phyloP scores from a whole-genome alignment of 768 basidiomycete species.

The Termitomyces sp. region DNA sequence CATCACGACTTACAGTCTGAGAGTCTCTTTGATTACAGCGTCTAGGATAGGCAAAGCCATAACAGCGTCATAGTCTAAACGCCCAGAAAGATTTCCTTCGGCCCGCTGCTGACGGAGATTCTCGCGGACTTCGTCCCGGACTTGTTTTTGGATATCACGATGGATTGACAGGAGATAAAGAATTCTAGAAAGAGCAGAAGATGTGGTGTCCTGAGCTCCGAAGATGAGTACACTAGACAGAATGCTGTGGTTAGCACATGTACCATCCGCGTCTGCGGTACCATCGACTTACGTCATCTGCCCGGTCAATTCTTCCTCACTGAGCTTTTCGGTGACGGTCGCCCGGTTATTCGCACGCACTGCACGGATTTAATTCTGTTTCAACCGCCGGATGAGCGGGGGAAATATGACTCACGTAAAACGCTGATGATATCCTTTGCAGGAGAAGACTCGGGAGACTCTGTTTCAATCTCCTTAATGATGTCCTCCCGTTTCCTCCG shows the following conservation, averaged over 20 bases:
- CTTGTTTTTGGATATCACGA: conserved; percentile 31
- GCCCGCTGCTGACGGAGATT: conserved; percentile 17
- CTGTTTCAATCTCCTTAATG: conserved; percentile 15
- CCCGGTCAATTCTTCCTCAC: conserved; percentile 39
- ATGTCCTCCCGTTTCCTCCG: conserved; percentile 28
- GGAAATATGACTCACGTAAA: conserved; percentile 31
- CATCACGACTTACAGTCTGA: conserved; percentile 30
- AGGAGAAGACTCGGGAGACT: conserved; percentile 17
- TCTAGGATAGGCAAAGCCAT: conserved; percentile 35
- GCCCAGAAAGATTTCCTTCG: conserved; percentile 12
- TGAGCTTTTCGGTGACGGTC: conserved; percentile 28
- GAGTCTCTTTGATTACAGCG: conserved; percentile 42
- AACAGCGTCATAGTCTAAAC: conserved; percentile 31
- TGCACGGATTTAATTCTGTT: conserved; percentile 9
- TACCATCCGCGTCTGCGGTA: background rate
- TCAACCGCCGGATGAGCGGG: background rate
- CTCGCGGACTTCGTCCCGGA: conserved; percentile 28
- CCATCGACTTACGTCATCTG: conserved; percentile 40
- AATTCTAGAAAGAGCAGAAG: conserved; percentile 38
- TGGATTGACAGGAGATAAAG: conserved; percentile 33
- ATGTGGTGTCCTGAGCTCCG: conserved; percentile 47
- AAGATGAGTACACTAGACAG: conserved; percentile 39
- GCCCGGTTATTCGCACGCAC: conserved; percentile 35
- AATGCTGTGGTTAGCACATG: background rate
- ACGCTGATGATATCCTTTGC: conserved; percentile 48